Evolutionary conservation across 2,329 filamentous ascomycete genomes (phyloP).

Genomic region (Bipolaris cookei): DNA sequence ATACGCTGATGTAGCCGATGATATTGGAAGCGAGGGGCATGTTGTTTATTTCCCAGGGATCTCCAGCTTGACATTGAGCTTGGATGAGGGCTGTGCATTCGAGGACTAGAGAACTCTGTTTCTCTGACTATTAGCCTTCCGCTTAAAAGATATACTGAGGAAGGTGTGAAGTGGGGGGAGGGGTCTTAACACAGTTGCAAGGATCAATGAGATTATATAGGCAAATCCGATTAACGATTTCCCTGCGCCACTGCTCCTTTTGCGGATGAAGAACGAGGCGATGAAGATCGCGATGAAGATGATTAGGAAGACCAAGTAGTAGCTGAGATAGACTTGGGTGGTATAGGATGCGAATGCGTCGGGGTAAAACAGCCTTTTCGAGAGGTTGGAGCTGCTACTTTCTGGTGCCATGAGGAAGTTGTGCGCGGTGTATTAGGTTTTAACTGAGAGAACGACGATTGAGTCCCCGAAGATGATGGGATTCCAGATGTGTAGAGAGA

Average conservation of each 20-base stretch:
- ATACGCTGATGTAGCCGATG: constrained; percentile 29
- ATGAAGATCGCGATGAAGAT: constrained; percentile 28
- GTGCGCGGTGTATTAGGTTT: background rate
- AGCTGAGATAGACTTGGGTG: constrained; percentile 23
- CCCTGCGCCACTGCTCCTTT: constrained; percentile 23
- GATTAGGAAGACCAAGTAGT: constrained; percentile 25
- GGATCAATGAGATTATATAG: constrained; percentile 21
- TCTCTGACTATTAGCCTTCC: background rate
- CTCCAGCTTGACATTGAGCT: too few species aligned
- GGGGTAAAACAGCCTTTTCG: constrained; percentile 17
- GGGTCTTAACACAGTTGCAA: constrained; percentile 32
- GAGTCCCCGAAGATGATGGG: background rate
- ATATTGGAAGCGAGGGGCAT: constrained; percentile 25
- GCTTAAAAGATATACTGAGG: too few species aligned
- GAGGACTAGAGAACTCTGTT: constrained; percentile 17
- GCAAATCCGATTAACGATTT: constrained; percentile 30
- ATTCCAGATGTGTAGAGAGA: too few species aligned
- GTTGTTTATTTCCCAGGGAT: constrained; percentile 6
- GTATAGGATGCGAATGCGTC: constrained; percentile 17
- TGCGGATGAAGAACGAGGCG: constrained; percentile 24
- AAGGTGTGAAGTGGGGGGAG: background rate
- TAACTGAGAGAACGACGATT: background rate
- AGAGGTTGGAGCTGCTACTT: constrained; percentile 17
- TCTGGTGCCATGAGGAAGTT: constrained; percentile 31
- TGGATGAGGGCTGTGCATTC: constrained; percentile 15